These are phyloP conservation scores for Fusarium sarcochroum DNA, from an alignment of 2,329 filamentous ascomycete species.

Conservation along the genomic window DNA sequence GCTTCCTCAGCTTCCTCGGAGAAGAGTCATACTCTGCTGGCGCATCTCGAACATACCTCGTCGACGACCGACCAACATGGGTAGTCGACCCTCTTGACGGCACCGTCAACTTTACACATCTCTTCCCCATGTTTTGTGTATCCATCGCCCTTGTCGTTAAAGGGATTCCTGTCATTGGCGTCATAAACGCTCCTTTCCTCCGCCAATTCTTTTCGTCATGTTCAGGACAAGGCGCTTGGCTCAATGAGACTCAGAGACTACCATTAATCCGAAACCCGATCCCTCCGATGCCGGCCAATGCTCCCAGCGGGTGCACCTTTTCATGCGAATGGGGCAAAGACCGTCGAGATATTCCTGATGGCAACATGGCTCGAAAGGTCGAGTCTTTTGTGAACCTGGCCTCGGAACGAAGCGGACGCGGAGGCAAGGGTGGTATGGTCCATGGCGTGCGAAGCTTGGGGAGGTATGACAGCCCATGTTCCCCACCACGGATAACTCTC, in stretches of 20 bases:
- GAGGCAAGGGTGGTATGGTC: slow-evolving; percentile 82
- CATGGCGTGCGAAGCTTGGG: slow-evolving; percentile 81
- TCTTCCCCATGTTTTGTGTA: slow-evolving; percentile 86
- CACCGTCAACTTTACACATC: slow-evolving; percentile 85
- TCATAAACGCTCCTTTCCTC: slow-evolving; percentile 80
- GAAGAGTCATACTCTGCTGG: slow-evolving; percentile 83
- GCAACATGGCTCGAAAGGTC: slow-evolving; percentile 79
- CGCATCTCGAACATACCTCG: slow-evolving; percentile 76
- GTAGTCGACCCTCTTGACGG: slow-evolving; percentile 83
- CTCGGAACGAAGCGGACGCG: slow-evolving; percentile 71
- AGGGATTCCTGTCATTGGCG: slow-evolving; percentile 74
- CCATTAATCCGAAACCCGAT: slow-evolving; percentile 74
- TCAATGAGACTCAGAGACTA: slow-evolving; percentile 74
- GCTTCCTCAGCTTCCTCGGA: slow-evolving; percentile 73
- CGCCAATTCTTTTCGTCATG: slow-evolving; percentile 79
- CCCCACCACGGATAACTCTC: neutral
- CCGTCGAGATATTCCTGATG: slow-evolving; percentile 73
- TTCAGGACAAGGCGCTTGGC: slow-evolving; percentile 75
- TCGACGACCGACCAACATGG: slow-evolving; percentile 77
- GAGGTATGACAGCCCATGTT: slow-evolving; percentile 52
- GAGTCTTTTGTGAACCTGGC: slow-evolving; percentile 84
- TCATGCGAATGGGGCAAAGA: slow-evolving; percentile 87
- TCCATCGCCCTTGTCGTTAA: slow-evolving; percentile 78
- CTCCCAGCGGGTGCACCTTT: slow-evolving; percentile 79
- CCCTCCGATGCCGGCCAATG: slow-evolving; percentile 72